Evolutionary conservation across 202 grass and related monocot genomes (phyloP), one percentile per base, ranked within the genome.

Genomic region (Cymbopogon flexuosus): DNA sequence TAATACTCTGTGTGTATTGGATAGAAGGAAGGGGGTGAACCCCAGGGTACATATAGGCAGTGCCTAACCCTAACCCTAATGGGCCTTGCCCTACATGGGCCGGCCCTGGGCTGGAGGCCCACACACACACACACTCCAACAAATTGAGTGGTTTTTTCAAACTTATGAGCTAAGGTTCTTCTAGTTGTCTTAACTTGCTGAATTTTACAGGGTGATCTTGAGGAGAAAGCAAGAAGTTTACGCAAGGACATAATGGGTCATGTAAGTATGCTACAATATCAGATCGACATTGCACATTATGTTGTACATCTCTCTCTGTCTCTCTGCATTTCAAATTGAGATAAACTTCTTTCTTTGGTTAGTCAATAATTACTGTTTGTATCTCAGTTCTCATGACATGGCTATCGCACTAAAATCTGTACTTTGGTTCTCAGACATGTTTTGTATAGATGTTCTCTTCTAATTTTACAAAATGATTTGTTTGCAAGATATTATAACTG

Each of bases 121-220:
- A 27, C 2, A 27, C 27, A 27, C 27, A 27, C 27, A 27, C 27
- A 27, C 27, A 27, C 27, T 27, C 27, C 27, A 27, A 27, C 27
- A 22, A n/a, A n/a, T n/a, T n/a, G n/a, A n/a, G n/a, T 7, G 8
- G 8, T 27, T 15, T 29, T 46, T 5, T 81, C 41, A 56, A 63
- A 72, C 9, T 60, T 74, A 14, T 59, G 40, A 27, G 66, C 49
- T 75, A 68, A 30, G 29, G 13, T 74, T 67, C 34, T 56, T 63
- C 33, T 54, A 23, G 12, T 24, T 68, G 39, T 22, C 47, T 73
- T 59, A 88, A 40, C 21, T 15, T 73, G 66, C 42, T 88, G 42
- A n/a, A 60, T 89, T 83, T 84, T 66, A 70, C 84, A 98, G 96
- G 88, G 68, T 18, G 88, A 98, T 31, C 36, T 98, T 40, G 96